phyloP scores from a whole-genome alignment of 306 rosid species.

The Dryas octopetala region DNA sequence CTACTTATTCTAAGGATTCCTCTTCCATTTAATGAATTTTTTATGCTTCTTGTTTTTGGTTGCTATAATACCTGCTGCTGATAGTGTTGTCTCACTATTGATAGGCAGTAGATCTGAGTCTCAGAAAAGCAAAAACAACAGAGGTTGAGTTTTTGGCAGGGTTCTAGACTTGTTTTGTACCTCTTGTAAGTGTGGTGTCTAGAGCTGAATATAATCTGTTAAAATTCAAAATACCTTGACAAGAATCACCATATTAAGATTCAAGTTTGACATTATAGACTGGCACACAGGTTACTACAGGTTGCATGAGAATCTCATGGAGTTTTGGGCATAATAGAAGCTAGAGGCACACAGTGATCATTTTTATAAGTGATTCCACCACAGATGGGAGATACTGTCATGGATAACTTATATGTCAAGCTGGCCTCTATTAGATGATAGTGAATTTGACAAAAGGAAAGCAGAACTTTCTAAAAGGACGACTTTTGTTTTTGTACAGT shows the following conservation, averaged over 20 bases:
- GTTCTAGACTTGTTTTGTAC: background rate
- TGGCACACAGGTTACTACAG: background rate
- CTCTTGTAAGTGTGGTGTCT: background rate
- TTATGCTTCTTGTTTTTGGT: background rate
- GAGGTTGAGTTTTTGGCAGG: background rate
- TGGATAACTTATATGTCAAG: too few species aligned
- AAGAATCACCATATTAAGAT: background rate
- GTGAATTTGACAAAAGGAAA: too few species aligned
- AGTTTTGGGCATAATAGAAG: background rate
- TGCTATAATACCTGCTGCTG: background rate
- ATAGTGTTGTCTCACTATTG: constrained; percentile 8
- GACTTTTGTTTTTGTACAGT: background rate
- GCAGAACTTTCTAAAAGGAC: background rate
- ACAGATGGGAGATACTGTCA: too few species aligned
- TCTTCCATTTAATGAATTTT: background rate
- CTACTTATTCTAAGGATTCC: background rate
- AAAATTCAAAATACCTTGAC: background rate
- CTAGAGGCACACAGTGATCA: background rate
- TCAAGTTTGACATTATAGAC: background rate
- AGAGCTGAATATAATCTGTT: constrained; percentile 2
- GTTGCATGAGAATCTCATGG: background rate
- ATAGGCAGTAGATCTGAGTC: constrained; percentile 33
- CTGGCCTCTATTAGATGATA: too few species aligned
- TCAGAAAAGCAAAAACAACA: constrained; percentile 18
- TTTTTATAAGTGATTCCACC: too few species aligned